A percentile compares a stretch with the other conserved stretches of the same genome.
Evolutionary conservation across 73 alveolate genomes (phyloP).

Genomic region (Tetrahymena malaccensis): DNA sequence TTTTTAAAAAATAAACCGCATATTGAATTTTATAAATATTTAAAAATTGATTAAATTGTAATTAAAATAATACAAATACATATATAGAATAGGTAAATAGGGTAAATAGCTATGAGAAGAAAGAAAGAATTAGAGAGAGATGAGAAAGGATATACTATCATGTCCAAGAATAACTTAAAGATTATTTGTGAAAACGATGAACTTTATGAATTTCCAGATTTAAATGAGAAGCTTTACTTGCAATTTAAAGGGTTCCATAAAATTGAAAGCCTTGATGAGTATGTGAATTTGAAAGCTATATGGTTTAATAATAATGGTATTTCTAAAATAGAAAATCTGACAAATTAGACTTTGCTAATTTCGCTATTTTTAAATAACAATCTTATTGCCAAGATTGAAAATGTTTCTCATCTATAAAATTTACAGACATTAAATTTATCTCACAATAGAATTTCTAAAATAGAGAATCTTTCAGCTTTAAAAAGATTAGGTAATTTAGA

Average conservation of each 20-base stretch:
- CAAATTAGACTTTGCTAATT: constrained; percentile 56
- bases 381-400: constrained; percentile 71
- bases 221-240: constrained; percentile 85
- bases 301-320: constrained; percentile 85
- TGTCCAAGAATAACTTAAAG: constrained; percentile 21
- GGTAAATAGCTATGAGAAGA: neutral
- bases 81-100: neutral
- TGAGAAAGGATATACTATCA: constrained; percentile 26
- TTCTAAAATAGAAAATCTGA: constrained; percentile 82
- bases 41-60: neutral
- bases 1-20: neutral
- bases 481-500: constrained; percentile 19
- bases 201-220: constrained; percentile 59
- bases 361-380: constrained; percentile 79
- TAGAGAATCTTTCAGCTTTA: constrained; percentile 34
- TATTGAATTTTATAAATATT: neutral
- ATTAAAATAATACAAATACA: neutral
- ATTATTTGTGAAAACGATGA: constrained; percentile 11
- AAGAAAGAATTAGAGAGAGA: constrained; percentile 27
- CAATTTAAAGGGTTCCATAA: constrained; percentile 78
- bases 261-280: constrained; percentile 79
- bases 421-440: constrained; percentile 70
- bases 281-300: constrained; percentile 71
- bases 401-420: constrained; percentile 43
- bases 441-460: constrained; percentile 77